Evolutionary conservation across 202 grass and related monocot genomes (phyloP).

Genomic region (Panicum virgatum): DNA sequence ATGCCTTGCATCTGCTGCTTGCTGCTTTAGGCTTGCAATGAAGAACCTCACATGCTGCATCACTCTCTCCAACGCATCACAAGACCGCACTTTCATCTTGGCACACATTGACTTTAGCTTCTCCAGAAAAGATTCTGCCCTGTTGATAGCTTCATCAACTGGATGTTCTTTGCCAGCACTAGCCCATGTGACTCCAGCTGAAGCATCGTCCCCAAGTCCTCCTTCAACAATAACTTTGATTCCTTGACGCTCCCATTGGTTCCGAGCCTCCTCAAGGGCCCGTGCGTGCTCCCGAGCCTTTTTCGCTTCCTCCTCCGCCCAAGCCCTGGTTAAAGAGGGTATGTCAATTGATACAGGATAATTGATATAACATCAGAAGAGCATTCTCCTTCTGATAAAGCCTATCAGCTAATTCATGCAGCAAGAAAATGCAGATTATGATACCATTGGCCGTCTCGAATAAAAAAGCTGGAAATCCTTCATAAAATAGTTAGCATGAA

Average conservation of each 20-base stretch:
- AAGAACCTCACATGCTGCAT: slow-evolving; percentile 70
- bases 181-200: slow-evolving; percentile 78
- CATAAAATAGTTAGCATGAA: background rate
- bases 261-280: slow-evolving; percentile 78
- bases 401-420: slow-evolving; percentile 20
- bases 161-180: slow-evolving; percentile 63
- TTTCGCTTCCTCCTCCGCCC: slow-evolving; percentile 98
- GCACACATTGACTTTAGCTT: slow-evolving; percentile 57
- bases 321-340: slow-evolving; percentile 62
- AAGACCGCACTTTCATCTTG: slow-evolving; percentile 57
- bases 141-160: slow-evolving; percentile 49
- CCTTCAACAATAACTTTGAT: slow-evolving; percentile 83
- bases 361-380: background rate
- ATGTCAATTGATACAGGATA: slow-evolving; percentile 15
- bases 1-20: slow-evolving; percentile 36
- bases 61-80: slow-evolving; percentile 52
- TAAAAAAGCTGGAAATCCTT: background rate
- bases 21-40: slow-evolving; percentile 62
- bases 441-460: background rate
- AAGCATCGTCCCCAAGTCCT: slow-evolving; percentile 66
- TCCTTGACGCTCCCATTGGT: slow-evolving; percentile 76
- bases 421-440: slow-evolving; percentile 33
- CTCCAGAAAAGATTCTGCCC: slow-evolving; percentile 55
- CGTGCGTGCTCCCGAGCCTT: slow-evolving; percentile 80
- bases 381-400: background rate